phyloP scores from a whole-genome alignment of 208 protist genomes.

The Naegleria fowleri region DNA sequence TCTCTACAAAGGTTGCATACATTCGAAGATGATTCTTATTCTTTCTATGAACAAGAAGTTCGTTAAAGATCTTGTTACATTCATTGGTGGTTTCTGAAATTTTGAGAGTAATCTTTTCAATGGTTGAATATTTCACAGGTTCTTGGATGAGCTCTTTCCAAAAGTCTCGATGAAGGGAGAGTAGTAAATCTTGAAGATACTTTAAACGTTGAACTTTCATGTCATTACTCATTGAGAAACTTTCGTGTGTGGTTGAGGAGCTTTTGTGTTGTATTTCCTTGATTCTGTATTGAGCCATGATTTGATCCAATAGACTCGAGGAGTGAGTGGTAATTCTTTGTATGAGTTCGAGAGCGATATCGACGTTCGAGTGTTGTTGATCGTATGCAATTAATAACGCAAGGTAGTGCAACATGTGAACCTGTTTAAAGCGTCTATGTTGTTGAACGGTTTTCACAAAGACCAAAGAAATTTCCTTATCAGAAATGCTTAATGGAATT shows the following conservation, averaged over 20 bases:
- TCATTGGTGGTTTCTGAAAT: not conserved
- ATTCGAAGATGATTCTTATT: not conserved
- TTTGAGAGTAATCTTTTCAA: not conserved
- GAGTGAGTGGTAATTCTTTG: not conserved
- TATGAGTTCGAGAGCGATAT: not conserved
- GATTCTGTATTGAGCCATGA: not conserved
- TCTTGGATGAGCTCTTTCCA: not conserved
- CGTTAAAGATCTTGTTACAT: not conserved
- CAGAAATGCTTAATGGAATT: too few relatives aligned
- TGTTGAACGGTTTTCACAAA: too few relatives aligned
- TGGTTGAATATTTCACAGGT: not conserved
- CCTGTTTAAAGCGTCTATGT: too few relatives aligned
- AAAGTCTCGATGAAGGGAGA: not conserved
- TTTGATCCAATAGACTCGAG: not conserved
- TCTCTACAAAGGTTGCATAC: not conserved
- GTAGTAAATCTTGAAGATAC: not conserved
- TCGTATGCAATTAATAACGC: not conserved
- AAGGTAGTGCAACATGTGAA: not conserved
- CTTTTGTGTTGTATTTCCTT: not conserved
- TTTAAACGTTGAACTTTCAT: not conserved
- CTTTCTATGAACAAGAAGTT: not conserved
- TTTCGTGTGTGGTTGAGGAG: not conserved
- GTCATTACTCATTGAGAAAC: not conserved
- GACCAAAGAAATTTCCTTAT: too few relatives aligned
- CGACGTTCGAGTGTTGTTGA: not conserved